phyloP scores from a whole-genome alignment of 257 asterid genomes.

The Rubia yunnanensis region DNA sequence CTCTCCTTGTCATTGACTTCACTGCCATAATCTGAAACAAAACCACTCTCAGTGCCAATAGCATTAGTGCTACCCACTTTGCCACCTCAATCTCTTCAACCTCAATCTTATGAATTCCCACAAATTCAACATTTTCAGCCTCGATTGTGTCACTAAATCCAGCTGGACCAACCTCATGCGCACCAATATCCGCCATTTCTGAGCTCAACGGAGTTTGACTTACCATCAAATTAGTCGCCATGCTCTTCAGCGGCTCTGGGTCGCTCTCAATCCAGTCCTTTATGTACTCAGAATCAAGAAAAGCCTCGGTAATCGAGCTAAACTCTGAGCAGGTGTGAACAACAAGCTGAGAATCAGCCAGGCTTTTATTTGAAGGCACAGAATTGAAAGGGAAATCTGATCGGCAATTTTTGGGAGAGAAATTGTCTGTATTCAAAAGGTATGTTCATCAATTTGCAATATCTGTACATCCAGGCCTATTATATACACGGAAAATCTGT shows the following conservation, averaged over 20 bases:
- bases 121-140: constrained; percentile 3
- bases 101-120: too few relatives aligned
- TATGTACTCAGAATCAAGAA: constrained; percentile 52
- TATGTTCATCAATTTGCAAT: too few relatives aligned
- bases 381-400: too few relatives aligned
- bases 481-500: too few relatives aligned
- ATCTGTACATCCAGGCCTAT: too few relatives aligned
- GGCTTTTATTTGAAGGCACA: too few relatives aligned
- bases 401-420: too few relatives aligned
- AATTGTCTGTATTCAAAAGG: too few relatives aligned
- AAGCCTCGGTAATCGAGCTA: constrained; percentile 44
- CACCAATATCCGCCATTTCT: constrained; percentile 14
- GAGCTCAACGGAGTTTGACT: constrained; percentile 6
- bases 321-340: constrained; percentile 10
- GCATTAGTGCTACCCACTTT: too few relatives aligned
- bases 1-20: not conserved
- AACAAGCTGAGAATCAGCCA: too few relatives aligned
- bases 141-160: not conserved
- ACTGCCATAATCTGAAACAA: not conserved
- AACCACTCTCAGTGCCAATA: not conserved
- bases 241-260: constrained; percentile 10
- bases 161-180: constrained; percentile 9
- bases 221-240: constrained; percentile 27
- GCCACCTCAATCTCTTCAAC: too few relatives aligned
- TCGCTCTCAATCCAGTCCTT: constrained; percentile 32